A percentile compares a stretch with the other conserved stretches of the same genome.
phyloP scores from a whole-genome alignment of 2,329 filamentous ascomycete genomes.

The Pyrenochaeta sp. region DNA sequence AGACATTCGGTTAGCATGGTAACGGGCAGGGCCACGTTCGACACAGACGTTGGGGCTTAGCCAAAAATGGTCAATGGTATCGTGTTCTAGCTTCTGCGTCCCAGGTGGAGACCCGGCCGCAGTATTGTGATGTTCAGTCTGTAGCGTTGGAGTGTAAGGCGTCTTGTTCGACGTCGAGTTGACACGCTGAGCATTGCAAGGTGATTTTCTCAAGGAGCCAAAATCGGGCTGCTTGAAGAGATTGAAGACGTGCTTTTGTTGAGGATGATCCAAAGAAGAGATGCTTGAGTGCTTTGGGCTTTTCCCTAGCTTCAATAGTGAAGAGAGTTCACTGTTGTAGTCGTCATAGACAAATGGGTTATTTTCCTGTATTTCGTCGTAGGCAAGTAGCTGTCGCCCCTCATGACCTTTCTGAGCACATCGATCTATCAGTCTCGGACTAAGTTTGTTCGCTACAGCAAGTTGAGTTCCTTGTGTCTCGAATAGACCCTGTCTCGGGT shows the following conservation, averaged over 20 bases:
- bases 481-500: background rate
- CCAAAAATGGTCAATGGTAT: slow-evolving; percentile 22
- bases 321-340: background rate
- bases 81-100: slow-evolving; percentile 8
- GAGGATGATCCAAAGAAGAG: background rate
- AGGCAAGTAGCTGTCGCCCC: no score
- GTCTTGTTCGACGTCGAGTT: background rate
- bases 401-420: background rate
- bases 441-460: background rate
- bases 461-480: background rate
- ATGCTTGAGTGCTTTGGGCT: background rate
- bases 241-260: background rate
- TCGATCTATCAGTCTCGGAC: no score
- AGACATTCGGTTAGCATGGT: slow-evolving; percentile 12
- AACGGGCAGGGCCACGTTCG: slow-evolving; percentile 35
- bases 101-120: background rate
- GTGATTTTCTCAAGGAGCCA: background rate
- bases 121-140: background rate
- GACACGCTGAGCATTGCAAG: background rate
- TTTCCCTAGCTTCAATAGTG: background rate
- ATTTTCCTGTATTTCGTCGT: background rate
- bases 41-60: slow-evolving; percentile 43
- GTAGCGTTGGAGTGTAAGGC: background rate
- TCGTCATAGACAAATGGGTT: slow-evolving; percentile 4
- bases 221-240: background rate